Evolutionary conservation across 1,284 basidiomycete species (phyloP), one percentile per base, ranked within the genome.

Genomic region (Vanrija pseudolonga): DNA sequence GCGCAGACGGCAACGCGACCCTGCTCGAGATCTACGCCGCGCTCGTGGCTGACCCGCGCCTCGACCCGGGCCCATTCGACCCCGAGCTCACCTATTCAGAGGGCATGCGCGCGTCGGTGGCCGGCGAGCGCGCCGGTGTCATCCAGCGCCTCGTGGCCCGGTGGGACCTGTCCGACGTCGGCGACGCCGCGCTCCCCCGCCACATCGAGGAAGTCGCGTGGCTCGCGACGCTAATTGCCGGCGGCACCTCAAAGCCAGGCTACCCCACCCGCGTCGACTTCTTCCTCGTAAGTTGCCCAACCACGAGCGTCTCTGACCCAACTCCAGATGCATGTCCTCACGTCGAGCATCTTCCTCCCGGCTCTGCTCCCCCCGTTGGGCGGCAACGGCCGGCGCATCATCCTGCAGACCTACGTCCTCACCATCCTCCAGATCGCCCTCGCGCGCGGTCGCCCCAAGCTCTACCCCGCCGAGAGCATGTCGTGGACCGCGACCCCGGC

Each of bases 241-340:
- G 79, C 36, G 82, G 79, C 0, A 82, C 83, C 0, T 79, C 83
- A 11, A 77, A 78, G 52, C 76, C 70, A 41, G 83, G 81, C 0
- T 73, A 79, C 44, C 78, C 79, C 56, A 79, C 81, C 2, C 78
- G 84, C 12, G 72, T 86, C 28, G 85, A 87, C 67, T 87, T 87
- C 76, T 85, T 86, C 11, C 72, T 88, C 57, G 66, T 61, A 7
- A 1, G 9, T 15, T 12, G 45, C 32, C 37, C 17, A 17, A 20
- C 3, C n/a, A n/a, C 23, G 5, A 7, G n/a, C 8, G 26, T 3
- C 14, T 45, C 44, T 59, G 42, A 62, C 19, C 14, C 19, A n/a
- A 24, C 26, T 6, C 26, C 60, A 74, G 60, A 85, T 86, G 85
- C 86, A 88, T 70, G 59, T 83, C 23, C 76, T 87, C 47, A 87